These are phyloP conservation scores for Pyricularia sp. DNA, from an alignment of 2,329 filamentous ascomycete species.

Conservation along the genomic window DNA sequence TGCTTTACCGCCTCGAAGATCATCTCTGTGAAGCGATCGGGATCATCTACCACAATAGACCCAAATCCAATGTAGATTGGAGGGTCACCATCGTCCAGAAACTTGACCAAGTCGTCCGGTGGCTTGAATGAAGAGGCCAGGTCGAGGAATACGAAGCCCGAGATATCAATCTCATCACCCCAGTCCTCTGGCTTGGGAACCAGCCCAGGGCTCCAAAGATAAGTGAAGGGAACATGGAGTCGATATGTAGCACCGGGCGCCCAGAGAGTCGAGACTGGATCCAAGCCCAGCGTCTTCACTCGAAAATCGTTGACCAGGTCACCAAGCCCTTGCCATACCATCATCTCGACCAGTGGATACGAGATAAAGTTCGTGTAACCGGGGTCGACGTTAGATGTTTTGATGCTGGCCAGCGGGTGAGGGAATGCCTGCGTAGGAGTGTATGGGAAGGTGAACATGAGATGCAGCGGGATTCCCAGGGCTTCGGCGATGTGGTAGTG, in stretches of 20 bases:
- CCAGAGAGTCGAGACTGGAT: conserved; percentile 69
- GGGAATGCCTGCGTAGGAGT: conserved; percentile 68
- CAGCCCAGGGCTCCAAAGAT: conserved; percentile 59
- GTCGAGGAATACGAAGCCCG: conserved; percentile 72
- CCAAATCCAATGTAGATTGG: conserved; percentile 72
- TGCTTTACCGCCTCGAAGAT: conserved; percentile 60
- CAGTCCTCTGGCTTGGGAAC: conserved; percentile 61
- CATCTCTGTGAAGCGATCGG: conserved; percentile 57
- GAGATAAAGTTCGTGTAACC: conserved; percentile 73
- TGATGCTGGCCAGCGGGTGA: conserved; percentile 69
- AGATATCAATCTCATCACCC: conserved; percentile 61
- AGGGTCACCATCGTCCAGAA: conserved; percentile 43
- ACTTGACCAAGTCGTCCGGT: conserved; percentile 42
- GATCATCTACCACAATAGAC: conserved; percentile 66
- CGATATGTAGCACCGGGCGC: conserved; percentile 65
- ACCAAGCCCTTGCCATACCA: conserved; percentile 84
- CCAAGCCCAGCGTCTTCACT: conserved; percentile 57
- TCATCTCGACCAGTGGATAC: conserved; percentile 73
- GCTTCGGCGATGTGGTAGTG: conserved; percentile 75
- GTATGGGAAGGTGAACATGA: conserved; percentile 88
- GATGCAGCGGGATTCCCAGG: conserved; percentile 64
- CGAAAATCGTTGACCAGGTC: conserved; percentile 71
- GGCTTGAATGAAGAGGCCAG: conserved; percentile 53
- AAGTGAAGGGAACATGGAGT: conserved; percentile 66
- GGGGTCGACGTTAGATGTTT: conserved; percentile 59